Base-by-base conservation (phyloP, 2,329 filamentous ascomycete species). In the Cladophialophora carrionii region DNA sequence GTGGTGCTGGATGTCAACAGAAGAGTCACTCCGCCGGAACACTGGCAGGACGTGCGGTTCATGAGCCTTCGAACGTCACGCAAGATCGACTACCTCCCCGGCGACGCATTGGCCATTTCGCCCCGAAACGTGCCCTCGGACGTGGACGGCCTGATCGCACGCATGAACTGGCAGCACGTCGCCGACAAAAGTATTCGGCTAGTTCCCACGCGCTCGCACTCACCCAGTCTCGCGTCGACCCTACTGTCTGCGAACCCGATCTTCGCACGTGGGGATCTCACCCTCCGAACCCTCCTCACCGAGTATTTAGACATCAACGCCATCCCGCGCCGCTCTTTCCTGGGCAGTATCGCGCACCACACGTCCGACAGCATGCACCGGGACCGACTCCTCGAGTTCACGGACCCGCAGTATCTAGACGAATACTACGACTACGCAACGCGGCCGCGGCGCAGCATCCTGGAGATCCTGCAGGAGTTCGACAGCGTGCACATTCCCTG, bases 401-500 rank as follows among this genome's bases (percentile, higher is more conserved):
- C 88, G 1, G 85, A 90, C 72, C 87, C 91, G 0, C 85, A 90
- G 53, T 91, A 89, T 72, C 86, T 94, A 5, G 92, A 98, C 71
- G 95, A 99, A 72, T 88, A 96, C 62, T 98, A 91, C 79, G 94
- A 99, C 78, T 99, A 99, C 75, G 95, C 95, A 0, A 93, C 93
- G 0, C 88, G 95, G 8, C 91, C 94, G 0, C 88, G 92, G 37
- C 88, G 95, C 37, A 96, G 90, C 64, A 96, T 98, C 63, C 81
- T 99, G 5, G 95, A 99, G 77, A 89, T 96, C 3, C 84, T 99
- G 31, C 88, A 94, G 63, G 95, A 99, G 72, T 99, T 99, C 72
- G 85, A 90, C 49, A 89, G 86, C 0, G 89, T 98, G 61, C 88
- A 88, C 67, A 87, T 99, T 1, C 93, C 95, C 0, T 90, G 88